These are phyloP conservation scores for Dioszegia aurantiaca DNA, from an alignment of 768 basidiomycete species.

Conservation along the genomic window DNA sequence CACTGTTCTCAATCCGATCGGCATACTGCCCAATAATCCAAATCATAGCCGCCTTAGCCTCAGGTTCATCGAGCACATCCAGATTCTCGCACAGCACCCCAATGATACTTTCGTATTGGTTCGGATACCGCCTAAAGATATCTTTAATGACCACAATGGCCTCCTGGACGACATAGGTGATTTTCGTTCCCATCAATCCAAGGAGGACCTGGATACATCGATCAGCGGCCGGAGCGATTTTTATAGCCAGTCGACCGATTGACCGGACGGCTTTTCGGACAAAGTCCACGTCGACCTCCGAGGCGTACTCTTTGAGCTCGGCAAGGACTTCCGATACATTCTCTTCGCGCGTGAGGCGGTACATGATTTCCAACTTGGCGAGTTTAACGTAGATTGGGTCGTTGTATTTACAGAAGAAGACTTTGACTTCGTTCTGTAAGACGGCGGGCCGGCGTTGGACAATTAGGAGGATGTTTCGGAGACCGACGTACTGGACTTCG, in stretches of 20 bases:
- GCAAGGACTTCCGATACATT: slow-evolving; percentile 89
- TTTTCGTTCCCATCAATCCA: slow-evolving; percentile 83
- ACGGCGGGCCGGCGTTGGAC: slow-evolving; percentile 91
- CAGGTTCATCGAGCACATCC: slow-evolving; percentile 88
- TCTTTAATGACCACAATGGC: slow-evolving; percentile 96
- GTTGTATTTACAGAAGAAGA: slow-evolving; percentile 99
- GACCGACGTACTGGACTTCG: slow-evolving; percentile 96
- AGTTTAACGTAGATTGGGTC: slow-evolving; percentile 99
- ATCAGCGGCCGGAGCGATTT: slow-evolving; percentile 84
- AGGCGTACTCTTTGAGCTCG: slow-evolving; percentile 97
- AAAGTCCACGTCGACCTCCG: slow-evolving; percentile 97
- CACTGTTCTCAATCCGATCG: slow-evolving; percentile 89
- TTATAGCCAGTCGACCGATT: slow-evolving; percentile 96
- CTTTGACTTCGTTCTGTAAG: slow-evolving; percentile 93
- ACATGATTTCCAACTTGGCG: slow-evolving; percentile 98
- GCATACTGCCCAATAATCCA: slow-evolving; percentile 98
- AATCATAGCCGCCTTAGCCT: slow-evolving; percentile 94
- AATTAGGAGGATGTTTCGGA: slow-evolving; percentile 94
- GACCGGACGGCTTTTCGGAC: slow-evolving; percentile 96
- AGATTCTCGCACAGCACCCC: slow-evolving; percentile 88
- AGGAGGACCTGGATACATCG: slow-evolving; percentile 83
- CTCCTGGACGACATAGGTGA: slow-evolving; percentile 95
- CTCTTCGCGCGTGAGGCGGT: slow-evolving; percentile 88
- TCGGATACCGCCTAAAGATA: slow-evolving; percentile 94
- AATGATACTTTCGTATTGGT: slow-evolving; percentile 93